These are phyloP conservation scores for Cordyceps cicadae DNA, from an alignment of 2,329 filamentous ascomycete genomes.

Conservation along the genomic window DNA sequence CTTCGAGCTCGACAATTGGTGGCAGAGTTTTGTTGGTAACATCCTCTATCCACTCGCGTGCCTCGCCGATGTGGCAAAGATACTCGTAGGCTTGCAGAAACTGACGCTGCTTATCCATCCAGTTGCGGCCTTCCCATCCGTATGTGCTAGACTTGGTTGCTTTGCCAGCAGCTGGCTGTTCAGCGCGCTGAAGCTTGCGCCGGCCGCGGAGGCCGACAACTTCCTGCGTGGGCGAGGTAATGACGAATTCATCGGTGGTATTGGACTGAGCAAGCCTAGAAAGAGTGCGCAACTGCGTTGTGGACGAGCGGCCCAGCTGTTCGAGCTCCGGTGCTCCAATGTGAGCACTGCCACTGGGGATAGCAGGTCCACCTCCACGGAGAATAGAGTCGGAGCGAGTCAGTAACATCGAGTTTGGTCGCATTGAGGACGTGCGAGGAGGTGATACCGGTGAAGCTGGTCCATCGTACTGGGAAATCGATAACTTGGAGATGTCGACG, in stretches of 20 bases:
- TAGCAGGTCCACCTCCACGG: conserved; percentile 24
- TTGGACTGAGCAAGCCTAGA: conserved; percentile 73
- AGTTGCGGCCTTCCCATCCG: conserved; percentile 76
- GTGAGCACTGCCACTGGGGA: conserved; percentile 30
- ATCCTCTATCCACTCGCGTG: conserved; percentile 97
- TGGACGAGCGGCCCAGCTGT: conserved; percentile 78
- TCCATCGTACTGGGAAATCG: conserved; percentile 37
- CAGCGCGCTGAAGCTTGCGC: conserved; percentile 67
- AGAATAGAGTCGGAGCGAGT: conserved; percentile 48
- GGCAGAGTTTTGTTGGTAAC: conserved; percentile 79
- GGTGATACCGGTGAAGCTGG: conserved; percentile 34
- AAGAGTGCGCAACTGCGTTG: conserved; percentile 77
- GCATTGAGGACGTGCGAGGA: conserved; percentile 33
- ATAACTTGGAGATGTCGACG: conserved; percentile 50
- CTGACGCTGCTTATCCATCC: conserved; percentile 98
- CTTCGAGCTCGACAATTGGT: conserved; percentile 87
- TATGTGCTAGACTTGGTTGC: conserved; percentile 45
- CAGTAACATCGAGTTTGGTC: conserved; percentile 55
- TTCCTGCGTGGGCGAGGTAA: conserved; percentile 70
- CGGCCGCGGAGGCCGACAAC: conserved; percentile 82
- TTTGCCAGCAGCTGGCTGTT: conserved; percentile 40
- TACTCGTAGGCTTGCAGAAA: conserved; percentile 97
- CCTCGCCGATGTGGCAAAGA: conserved; percentile 96
- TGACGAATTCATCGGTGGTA: conserved; percentile 69
- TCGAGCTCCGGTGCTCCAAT: conserved; percentile 67